These are phyloP conservation scores for Nitzschia sp. DNA, from an alignment of 108 stramenopile species.

Conservation along the genomic window DNA sequence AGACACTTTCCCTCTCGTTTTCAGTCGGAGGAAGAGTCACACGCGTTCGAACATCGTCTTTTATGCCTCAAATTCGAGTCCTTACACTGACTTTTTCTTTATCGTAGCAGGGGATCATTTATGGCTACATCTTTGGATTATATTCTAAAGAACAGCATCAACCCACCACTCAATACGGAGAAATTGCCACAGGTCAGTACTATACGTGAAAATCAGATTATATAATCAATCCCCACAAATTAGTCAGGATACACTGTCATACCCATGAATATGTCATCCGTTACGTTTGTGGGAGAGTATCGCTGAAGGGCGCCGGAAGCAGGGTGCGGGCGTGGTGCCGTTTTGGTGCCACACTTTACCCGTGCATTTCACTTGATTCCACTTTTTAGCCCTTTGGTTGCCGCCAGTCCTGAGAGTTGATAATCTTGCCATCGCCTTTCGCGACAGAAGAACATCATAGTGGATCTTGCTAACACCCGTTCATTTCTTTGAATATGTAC, in stretches of 20 bases:
- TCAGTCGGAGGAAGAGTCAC: slow-evolving; percentile 34
- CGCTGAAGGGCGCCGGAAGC: slow-evolving; percentile 20
- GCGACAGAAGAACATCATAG: slow-evolving; percentile 9
- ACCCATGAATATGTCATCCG: slow-evolving; percentile 33
- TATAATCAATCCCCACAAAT: slow-evolving; percentile 24
- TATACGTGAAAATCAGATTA: too few relatives aligned
- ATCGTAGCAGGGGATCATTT: too few relatives aligned
- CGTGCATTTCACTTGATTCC: background rate
- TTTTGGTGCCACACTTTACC: slow-evolving; percentile 17
- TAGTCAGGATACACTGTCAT: slow-evolving; percentile 38
- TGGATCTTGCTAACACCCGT: slow-evolving; percentile 6
- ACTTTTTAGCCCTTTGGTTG: slow-evolving; percentile 7
- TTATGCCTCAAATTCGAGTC: too few relatives aligned
- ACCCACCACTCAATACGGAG: too few relatives aligned
- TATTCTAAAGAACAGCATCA: too few relatives aligned
- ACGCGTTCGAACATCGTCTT: slow-evolving; percentile 38
- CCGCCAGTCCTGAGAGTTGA: slow-evolving; percentile 31
- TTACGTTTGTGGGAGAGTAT: slow-evolving; percentile 54
- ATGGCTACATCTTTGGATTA: too few relatives aligned
- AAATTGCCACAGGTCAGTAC: background rate
- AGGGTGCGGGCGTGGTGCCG: slow-evolving; percentile 15
- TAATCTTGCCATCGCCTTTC: background rate
- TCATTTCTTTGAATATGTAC: background rate
- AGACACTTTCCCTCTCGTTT: slow-evolving; percentile 34
- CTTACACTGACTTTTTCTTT: too few relatives aligned